Evolutionary conservation across 2,329 filamentous ascomycete species (phyloP).

Genomic region (Ciborinia camelliae): DNA sequence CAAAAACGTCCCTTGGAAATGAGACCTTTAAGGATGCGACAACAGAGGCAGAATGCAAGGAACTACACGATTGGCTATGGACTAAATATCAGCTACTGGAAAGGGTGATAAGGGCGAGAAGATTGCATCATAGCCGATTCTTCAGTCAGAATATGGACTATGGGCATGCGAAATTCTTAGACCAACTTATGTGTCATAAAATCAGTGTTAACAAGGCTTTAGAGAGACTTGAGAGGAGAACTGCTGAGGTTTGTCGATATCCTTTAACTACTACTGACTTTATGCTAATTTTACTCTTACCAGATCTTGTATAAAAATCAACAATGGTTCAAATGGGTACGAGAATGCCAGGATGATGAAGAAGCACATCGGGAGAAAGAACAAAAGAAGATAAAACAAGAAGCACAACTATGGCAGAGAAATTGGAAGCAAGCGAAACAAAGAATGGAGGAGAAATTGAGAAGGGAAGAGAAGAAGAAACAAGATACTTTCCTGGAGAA

Average conservation of each 20-base stretch:
- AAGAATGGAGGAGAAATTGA: conserved; percentile 41
- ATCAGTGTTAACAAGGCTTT: conserved; percentile 35
- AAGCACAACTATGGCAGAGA: conserved; percentile 47
- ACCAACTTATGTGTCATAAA: conserved; percentile 40
- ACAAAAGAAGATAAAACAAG: conserved; percentile 48
- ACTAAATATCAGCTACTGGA: conserved; percentile 37
- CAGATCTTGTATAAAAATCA: conserved; percentile 42
- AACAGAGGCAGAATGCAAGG: conserved; percentile 39
- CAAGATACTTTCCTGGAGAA: conserved; percentile 46
- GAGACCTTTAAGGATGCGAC: conserved; percentile 42
- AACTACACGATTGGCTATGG: conserved; percentile 44
- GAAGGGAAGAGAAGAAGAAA: conserved; percentile 43
- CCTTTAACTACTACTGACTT: neutral
- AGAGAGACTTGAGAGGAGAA: conserved; percentile 44
- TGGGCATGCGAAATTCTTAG: conserved; percentile 43
- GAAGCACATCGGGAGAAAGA: conserved; percentile 47
- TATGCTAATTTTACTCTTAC: neutral
- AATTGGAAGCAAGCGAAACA: conserved; percentile 45
- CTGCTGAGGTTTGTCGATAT: conserved; percentile 39
- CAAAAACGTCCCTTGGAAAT: conserved; percentile 40
- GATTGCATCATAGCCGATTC: conserved; percentile 44
- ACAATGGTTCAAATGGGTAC: conserved; percentile 49
- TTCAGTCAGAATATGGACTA: conserved; percentile 44
- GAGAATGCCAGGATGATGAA: conserved; percentile 44
- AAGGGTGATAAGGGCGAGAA: conserved; percentile 43